Conservation (phyloP, 768 basidiomycete genomes). For the Lentinula detonsa region DNA sequence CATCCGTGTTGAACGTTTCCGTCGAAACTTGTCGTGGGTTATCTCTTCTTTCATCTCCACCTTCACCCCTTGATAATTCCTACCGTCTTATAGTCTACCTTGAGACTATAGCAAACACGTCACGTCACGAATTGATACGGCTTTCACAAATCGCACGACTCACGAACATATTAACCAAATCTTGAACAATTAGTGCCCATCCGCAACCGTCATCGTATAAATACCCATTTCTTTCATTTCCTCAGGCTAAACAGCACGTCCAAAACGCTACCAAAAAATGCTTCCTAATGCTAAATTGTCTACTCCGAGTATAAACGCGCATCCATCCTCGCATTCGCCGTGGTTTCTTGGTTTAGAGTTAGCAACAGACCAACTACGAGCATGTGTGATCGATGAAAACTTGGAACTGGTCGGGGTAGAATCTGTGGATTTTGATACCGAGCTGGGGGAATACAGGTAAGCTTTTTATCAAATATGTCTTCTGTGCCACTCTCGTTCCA, state of each 20-base stretch:
- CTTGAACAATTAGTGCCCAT: not conserved
- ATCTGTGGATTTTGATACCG: constrained; percentile 76
- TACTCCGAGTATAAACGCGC: not conserved
- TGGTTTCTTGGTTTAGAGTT: constrained; percentile 80
- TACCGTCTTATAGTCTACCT: not conserved
- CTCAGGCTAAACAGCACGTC: not conserved
- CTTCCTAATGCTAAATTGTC: not conserved
- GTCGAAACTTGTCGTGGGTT: not conserved
- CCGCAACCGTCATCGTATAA: not conserved
- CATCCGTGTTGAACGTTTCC: not conserved
- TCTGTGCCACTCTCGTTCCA: not conserved
- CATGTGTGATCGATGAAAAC: constrained; percentile 77
- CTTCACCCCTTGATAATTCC: no score
- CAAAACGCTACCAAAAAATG: not conserved
- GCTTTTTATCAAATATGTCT: constrained; percentile 20
- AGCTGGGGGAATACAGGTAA: constrained; percentile 77
- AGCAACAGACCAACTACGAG: constrained; percentile 77
- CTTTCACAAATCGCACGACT: not conserved
- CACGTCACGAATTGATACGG: not conserved
- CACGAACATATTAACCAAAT: not conserved
- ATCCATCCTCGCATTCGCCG: not conserved
- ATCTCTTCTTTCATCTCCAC: not conserved
- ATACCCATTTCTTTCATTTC: not conserved
- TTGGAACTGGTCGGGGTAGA: constrained; percentile 81
- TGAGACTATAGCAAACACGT: not conserved